Conservation (phyloP, 2,329 filamentous ascomycete species). For the Graphilbum fragrans region DNA sequence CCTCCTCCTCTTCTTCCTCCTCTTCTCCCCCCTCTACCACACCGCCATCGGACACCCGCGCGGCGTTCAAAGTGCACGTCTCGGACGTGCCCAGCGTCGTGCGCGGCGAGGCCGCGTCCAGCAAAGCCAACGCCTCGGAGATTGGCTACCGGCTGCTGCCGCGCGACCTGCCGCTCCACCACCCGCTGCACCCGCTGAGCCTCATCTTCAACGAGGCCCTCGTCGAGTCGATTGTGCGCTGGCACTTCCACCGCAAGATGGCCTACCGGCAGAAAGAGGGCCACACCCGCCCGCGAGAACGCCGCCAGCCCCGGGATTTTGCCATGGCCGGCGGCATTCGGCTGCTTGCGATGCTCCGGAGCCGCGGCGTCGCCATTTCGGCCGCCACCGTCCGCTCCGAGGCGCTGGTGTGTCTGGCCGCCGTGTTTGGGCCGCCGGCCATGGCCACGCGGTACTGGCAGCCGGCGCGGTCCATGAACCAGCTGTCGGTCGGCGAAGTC, state of each 20-base stretch:
- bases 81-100: slow-evolving; percentile 26
- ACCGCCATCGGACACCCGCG: slow-evolving; percentile 12
- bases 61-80: slow-evolving; percentile 30
- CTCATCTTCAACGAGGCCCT: slow-evolving; percentile 26
- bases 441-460: slow-evolving; percentile 12
- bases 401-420: slow-evolving; percentile 18
- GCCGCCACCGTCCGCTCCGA: slow-evolving; percentile 13
- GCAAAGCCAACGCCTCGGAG: slow-evolving; percentile 5
- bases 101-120: slow-evolving; percentile 13
- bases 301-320: slow-evolving; percentile 9
- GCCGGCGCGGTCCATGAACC: slow-evolving; percentile 10
- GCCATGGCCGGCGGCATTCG: slow-evolving; percentile 19
- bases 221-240: slow-evolving; percentile 13
- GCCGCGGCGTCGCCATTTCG: slow-evolving; percentile 18
- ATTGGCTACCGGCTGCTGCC: slow-evolving; percentile 22
- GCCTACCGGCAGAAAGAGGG: slow-evolving; percentile 7
- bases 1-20: not conserved
- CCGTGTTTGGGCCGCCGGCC: slow-evolving; percentile 19
- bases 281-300: not conserved
- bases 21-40: not conserved
- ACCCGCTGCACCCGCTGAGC: slow-evolving; percentile 32
- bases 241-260: slow-evolving; percentile 29
- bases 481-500: slow-evolving; percentile 18
- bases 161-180: slow-evolving; percentile 27
- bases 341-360: slow-evolving; percentile 19